Evolutionary conservation across 2,329 filamentous ascomycete genomes (phyloP), one percentile per base, ranked within the genome.

Genomic region (Arachnomyces sp.): DNA sequence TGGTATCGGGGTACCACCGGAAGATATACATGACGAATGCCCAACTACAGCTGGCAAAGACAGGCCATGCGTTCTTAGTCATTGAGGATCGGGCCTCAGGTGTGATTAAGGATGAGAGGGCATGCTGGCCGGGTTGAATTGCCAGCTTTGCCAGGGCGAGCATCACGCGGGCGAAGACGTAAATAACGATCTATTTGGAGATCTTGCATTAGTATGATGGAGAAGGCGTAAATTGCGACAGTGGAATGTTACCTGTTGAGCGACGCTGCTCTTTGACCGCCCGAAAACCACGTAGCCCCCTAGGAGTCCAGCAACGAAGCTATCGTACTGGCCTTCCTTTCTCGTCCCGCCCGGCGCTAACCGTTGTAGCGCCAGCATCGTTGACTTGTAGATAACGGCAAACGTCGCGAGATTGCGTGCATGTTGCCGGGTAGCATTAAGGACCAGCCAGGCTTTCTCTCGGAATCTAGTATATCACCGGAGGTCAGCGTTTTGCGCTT

Each of bases 211-310:
- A 16, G 31, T 12, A 12, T 32, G n/a, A n/a, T n/a, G 31, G 15
- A 12, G 12, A 32, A 12, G 15, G 31, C 7, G n/a, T 4, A 13
- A 32, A 16, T 16, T 4, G 15, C 4, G n/a, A 5, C 15, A 12
- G 21, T 33, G 6, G 33, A 17, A 9, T 42, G 50, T 39, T 56
- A 66, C 63, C 60, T 67, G 90, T 71, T 95, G 87, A 67, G 82
- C 94, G 47, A 95, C 83, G 48, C 79, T 84, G 45, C 82, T 84
- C 56, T 86, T 80, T 60, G 72, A 73, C 44, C 84, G 82, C 36
- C 90, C 92, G 61, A 98, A 98, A 47, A 96, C 86, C 46, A 86
- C 67, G 72, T 96, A 98, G 39, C 92, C 92, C 56, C 92, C 92
- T 34, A 94, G 60, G 6, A 95, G 69, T 6, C 92, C 92, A 8